Base-by-base conservation (phyloP, 2,329 filamentous ascomycete genomes). In the Graphilbum sp. region DNA sequence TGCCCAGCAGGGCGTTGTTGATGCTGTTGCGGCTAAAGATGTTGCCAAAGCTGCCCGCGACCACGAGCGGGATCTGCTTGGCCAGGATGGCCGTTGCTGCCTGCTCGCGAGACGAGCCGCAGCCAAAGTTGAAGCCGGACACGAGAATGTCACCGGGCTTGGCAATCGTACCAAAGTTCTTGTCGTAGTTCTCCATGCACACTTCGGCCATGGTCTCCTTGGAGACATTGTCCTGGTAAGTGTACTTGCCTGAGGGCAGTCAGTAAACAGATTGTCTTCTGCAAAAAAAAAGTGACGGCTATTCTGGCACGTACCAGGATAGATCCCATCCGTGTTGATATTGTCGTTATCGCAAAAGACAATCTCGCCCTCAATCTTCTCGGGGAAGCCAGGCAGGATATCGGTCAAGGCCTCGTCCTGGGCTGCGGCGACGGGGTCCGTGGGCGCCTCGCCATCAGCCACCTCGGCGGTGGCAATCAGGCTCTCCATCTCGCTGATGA, bases 141-240 rank as follows among this genome's bases (percentile, higher is more conserved):
- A 95, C 86, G 1, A 95, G 69, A 39, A 95, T 83, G 50, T 96
- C 87, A 35, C 74, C 75, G 0, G 71, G 53, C 45, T 69, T 69
- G 34, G 80, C 77, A 27, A 77, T 63, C 1, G 59, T 55, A 10
- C 66, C 56, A 54, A 95, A 95, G 0, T 63, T 54, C 0, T 69
- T 60, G 53, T 96, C 88, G 60, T 94, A 96, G 66, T 96, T 96
- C 54, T 80, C 71, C 86, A 96, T 95, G 57, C 81, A 87, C 1
- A 87, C 86, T 46, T 81, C 64, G 0, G 85, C 84, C 88, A 96
- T 95, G 40, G 74, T 74, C 43, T 84, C 79, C 1, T 60, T 63
- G 0, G 80, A 61, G 1, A 96, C 67, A 49, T 82, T 70, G 52
- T 96, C 87, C 53, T 92, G 84, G 58, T 96, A 96, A 0, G 87